Percentiles rank a stretch among this genome's conserved stretches.
Evolutionary conservation across 148 eudicot species (phyloP).

Genomic region (Rhododendron ovatum): DNA sequence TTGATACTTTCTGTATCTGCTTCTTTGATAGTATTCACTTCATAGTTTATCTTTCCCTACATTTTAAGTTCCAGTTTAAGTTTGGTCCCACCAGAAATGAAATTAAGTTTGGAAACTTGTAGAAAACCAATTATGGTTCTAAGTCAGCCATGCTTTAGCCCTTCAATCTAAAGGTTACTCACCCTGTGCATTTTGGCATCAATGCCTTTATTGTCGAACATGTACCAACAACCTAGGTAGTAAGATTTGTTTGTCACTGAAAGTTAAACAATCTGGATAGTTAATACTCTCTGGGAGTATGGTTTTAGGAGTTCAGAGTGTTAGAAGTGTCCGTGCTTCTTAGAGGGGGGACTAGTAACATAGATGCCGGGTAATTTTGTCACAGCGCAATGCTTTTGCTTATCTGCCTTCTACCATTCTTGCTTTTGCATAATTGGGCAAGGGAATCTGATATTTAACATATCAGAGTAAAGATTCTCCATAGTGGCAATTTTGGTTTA

Average conservation of each 20-base stretch:
- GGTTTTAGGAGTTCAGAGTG: neutral
- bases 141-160: neutral
- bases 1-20: neutral
- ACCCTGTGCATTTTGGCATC: neutral
- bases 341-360: neutral
- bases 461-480: neutral
- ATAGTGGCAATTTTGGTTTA: neutral
- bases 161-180: neutral
- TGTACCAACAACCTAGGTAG: neutral
- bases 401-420: neutral
- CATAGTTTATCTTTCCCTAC: neutral
- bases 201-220: neutral
- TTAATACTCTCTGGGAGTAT: neutral
- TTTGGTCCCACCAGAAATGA: neutral
- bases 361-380: neutral
- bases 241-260: neutral
- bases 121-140: neutral
- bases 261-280: neutral
- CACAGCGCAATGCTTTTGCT: neutral
- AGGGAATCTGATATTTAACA: neutral
- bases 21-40: neutral
- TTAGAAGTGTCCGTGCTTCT: neutral
- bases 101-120: neutral
- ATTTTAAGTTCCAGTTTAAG: neutral
- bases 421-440: neutral